Evolutionary conservation across 2,329 filamentous ascomycete species (phyloP).

Genomic region (Grosmannia serpens): DNA sequence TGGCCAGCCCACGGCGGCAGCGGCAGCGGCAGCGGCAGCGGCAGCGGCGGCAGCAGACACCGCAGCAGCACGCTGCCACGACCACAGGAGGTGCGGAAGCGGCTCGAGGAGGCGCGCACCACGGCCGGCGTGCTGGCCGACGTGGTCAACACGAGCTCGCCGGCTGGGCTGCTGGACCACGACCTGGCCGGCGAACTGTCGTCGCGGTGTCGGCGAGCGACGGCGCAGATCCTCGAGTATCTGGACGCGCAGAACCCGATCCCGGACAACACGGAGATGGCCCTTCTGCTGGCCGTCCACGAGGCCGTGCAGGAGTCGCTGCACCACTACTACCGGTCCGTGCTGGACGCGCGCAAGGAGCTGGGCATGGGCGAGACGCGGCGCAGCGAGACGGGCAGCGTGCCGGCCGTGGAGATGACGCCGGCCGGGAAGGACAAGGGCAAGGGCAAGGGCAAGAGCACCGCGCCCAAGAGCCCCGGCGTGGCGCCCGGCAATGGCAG

Average conservation of each 20-base stretch:
- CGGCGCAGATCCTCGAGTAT: conserved; percentile 72
- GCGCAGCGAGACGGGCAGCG: conserved; percentile 18
- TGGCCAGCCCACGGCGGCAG: neutral
- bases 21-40: conserved; percentile 9
- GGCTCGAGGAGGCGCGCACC: conserved; percentile 82
- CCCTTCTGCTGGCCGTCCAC: conserved; percentile 86
- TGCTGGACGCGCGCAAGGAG: conserved; percentile 51
- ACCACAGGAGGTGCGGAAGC: conserved; percentile 64
- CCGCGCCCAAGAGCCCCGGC: conserved; percentile 5
- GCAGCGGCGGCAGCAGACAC: conserved; percentile 26
- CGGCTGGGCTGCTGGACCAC: conserved; percentile 62
- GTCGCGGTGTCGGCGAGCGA: conserved; percentile 71
- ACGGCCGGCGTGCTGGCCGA: conserved; percentile 89
- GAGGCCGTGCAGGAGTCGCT: conserved; percentile 77
- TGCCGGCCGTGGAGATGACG: conserved; percentile 7
- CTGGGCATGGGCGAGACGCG: conserved; percentile 27
- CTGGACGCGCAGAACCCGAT: conserved; percentile 68
- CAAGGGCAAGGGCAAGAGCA: conserved; percentile 19
- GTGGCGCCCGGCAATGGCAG: neutral
- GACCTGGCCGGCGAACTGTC: conserved; percentile 91
- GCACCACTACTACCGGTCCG: conserved; percentile 72
- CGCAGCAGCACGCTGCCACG: conserved; percentile 42
- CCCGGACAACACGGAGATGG: conserved; percentile 89
- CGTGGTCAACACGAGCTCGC: conserved; percentile 74
- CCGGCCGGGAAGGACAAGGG: conserved; percentile 18